These are phyloP conservation scores for Leccinum longicurvipes DNA, from an alignment of 768 basidiomycete genomes.

Conservation along the genomic window DNA sequence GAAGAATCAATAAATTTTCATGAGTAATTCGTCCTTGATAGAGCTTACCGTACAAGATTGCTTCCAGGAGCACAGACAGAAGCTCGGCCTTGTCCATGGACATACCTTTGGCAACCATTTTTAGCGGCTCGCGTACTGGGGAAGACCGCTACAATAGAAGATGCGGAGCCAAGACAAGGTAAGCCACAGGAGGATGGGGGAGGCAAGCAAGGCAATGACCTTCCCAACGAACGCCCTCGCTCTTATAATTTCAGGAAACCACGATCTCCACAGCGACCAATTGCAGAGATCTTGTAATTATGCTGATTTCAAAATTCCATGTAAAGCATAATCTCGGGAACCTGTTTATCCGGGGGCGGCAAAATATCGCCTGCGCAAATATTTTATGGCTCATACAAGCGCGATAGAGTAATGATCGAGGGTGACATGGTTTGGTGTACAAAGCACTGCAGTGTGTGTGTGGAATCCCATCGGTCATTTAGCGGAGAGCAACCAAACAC, in stretches of 20 bases:
- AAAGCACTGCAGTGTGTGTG: neutral
- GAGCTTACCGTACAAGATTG: slow-evolving; percentile 17
- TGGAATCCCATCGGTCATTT: neutral
- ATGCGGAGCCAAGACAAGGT: neutral
- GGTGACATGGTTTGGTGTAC: neutral
- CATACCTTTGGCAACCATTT: neutral
- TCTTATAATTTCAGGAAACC: neutral
- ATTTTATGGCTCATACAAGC: neutral
- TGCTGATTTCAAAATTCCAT: neutral
- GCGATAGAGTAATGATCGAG: neutral
- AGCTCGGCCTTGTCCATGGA: neutral
- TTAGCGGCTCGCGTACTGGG: neutral
- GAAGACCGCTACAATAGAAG: neutral
- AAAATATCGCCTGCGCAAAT: neutral
- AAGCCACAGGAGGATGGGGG: neutral
- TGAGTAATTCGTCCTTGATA: neutral
- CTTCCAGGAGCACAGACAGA: slow-evolving; percentile 12
- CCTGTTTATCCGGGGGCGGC: neutral
- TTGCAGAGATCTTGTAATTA: neutral
- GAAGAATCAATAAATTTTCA: neutral
- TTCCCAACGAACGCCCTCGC: neutral
- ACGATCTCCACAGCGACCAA: neutral
- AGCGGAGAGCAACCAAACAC: neutral
- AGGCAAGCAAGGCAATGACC: neutral
- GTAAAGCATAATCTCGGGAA: too few species aligned